A percentile compares a stretch with the other conserved stretches of the same genome.
Evolutionary conservation across 1,284 basidiomycete genomes (phyloP).

Genomic region (Trichosporon sp.): DNA sequence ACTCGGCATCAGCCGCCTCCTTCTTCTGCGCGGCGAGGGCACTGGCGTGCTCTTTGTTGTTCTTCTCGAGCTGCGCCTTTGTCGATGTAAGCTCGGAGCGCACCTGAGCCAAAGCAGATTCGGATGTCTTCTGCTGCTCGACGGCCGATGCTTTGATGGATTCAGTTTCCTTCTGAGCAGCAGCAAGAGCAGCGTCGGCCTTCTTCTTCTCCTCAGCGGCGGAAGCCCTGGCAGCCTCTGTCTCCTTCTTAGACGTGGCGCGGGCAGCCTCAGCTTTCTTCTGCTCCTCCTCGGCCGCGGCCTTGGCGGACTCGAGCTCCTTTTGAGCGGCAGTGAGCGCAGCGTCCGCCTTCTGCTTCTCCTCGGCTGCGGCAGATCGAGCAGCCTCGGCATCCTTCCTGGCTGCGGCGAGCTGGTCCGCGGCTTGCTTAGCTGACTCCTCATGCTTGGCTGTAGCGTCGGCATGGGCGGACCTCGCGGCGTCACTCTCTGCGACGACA

Average conservation of each 20-base stretch:
- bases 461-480: neutral
- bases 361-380: neutral
- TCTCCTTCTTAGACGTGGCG: neutral
- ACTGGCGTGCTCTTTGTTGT: constrained; percentile 4
- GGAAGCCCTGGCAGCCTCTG: neutral
- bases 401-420: neutral
- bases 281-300: neutral
- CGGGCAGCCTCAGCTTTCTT: neutral
- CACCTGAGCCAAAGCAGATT: neutral
- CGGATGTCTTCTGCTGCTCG: neutral
- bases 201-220: neutral
- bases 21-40: neutral
- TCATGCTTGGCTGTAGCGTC: neutral
- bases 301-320: neutral
- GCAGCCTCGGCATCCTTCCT: neutral
- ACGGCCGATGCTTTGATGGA: neutral
- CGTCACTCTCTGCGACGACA: neutral
- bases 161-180: neutral
- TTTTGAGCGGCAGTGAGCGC: neutral
- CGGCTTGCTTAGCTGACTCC: neutral
- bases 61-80: neutral
- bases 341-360: neutral
- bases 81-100: neutral
- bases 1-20: neutral
- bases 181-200: neutral